These are phyloP conservation scores for Basipetospora sp. DNA, from an alignment of 2,329 filamentous ascomycete species.

Conservation along the genomic window DNA sequence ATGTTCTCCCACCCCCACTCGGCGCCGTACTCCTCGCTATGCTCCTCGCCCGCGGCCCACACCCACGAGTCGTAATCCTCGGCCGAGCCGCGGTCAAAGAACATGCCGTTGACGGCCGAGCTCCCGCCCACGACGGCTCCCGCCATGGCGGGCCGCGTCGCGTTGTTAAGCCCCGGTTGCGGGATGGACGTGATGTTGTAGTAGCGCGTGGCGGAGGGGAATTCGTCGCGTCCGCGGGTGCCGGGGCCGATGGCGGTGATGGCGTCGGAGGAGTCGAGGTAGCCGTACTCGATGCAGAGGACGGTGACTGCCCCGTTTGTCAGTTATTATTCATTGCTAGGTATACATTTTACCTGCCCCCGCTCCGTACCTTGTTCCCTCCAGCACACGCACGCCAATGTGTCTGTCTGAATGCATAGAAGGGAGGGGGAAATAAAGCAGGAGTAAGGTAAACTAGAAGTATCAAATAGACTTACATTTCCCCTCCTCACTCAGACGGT, in stretches of 20 bases:
- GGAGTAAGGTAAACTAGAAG: no score
- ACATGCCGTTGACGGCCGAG: slow-evolving; percentile 10
- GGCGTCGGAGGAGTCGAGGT: slow-evolving; percentile 8
- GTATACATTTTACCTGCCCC: no score
- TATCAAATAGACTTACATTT: slow-evolving; percentile 6
- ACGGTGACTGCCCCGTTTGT: slow-evolving; percentile 8
- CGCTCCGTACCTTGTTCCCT: no score
- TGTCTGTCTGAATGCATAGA: no score
- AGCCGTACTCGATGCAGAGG: slow-evolving; percentile 11
- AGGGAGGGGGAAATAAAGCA: no score
- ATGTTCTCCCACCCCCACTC: slow-evolving; percentile 6
- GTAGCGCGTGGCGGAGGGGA: slow-evolving; percentile 12
- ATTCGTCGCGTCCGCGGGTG: slow-evolving; percentile 8
- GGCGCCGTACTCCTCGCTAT: neutral
- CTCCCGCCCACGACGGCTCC: slow-evolving; percentile 8
- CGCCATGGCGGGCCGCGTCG: slow-evolving; percentile 7
- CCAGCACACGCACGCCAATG: no score
- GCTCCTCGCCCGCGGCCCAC: slow-evolving; percentile 8
- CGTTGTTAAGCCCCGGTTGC: slow-evolving; percentile 11
- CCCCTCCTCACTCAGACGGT: slow-evolving; percentile 10
- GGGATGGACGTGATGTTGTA: slow-evolving; percentile 14
- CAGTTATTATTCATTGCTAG: neutral
- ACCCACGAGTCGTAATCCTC: slow-evolving; percentile 11
- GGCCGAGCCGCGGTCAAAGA: slow-evolving; percentile 8
- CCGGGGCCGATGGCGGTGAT: slow-evolving; percentile 4